Evolutionary conservation across 208 protist genomes (phyloP), one percentile per base, ranked within the genome.

Genomic region (Endotrypanum monterogeii): DNA sequence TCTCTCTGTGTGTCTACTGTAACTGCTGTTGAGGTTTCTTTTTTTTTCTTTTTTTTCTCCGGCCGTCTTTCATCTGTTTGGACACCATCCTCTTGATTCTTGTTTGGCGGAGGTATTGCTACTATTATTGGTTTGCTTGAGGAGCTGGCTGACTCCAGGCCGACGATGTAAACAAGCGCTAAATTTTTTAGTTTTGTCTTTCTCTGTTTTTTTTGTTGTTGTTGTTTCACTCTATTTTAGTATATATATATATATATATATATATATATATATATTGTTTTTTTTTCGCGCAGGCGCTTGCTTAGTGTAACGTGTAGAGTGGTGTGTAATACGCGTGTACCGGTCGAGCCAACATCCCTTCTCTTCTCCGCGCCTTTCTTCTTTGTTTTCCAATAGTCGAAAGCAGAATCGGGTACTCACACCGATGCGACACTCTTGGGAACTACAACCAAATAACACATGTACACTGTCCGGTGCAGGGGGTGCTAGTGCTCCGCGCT

Each of bases 121-220:
- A n/a, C n/a, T 50, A 51, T 30, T 51, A 28, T 67, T n/a, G 18
- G 6, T 20, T 39, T 28, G 55, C 23, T 55, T 67, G 20, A 9
- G 16, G 14, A n/a, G 2, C 14, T 35, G 63, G 44, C 2, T 3
- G 16, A 32, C 30, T 51, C 39, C 63, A 37, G 41, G 63, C 4
- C 63, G 25, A 12, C 46, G 18, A 68, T 68, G 63, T 68, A 68
- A 25, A 54, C 63, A 68, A 68, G 28, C 18, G 18, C 20, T 35
- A 23, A 50, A n/a, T 67, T 32, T 1, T 58, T n/a, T 41, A 39
- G 12, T 18, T 23, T 30, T 54, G 8, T 46, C 41, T 54, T n/a
- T 73, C 44, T 65, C 1, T 48, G 28, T 68, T 28, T 54, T 32
- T 54, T 67, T 46, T 2, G 9, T 20, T 57, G 9, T 57, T 1